phyloP scores from a whole-genome alignment of 1,284 basidiomycete genomes.

The Fistulinella cinereoalba region DNA sequence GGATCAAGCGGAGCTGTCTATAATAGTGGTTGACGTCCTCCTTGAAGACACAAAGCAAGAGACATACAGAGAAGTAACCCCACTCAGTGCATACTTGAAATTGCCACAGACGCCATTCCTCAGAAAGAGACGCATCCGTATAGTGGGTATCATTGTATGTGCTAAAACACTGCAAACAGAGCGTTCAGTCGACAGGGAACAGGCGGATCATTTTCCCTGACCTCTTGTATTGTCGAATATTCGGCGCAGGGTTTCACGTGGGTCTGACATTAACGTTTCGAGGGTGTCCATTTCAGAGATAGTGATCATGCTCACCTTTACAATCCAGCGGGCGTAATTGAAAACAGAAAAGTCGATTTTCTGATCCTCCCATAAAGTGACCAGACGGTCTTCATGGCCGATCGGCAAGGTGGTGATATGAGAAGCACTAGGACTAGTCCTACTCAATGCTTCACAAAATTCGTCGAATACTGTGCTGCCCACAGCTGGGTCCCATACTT shows the following conservation, averaged over 20 bases:
- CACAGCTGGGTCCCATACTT: constrained; percentile 76
- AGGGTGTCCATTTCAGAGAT: neutral
- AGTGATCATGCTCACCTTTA: constrained; percentile 46
- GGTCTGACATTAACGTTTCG: constrained; percentile 40
- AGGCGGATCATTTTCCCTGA: constrained; percentile 29
- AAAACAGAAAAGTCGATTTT: constrained; percentile 56
- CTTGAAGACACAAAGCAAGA: constrained; percentile 8
- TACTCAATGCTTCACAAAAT: constrained; percentile 66
- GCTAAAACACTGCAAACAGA: constrained; percentile 72
- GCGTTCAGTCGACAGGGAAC: neutral
- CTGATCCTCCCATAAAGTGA: constrained; percentile 43
- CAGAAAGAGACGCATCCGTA: constrained; percentile 56
- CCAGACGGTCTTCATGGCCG: constrained; percentile 43
- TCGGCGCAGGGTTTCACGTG: constrained; percentile 59
- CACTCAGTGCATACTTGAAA: constrained; percentile 95
- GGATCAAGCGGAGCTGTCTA: constrained; percentile 69
- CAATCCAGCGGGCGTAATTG: constrained; percentile 79
- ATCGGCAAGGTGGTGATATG: constrained; percentile 37
- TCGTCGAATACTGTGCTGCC: constrained; percentile 62
- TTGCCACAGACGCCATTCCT: constrained; percentile 83
- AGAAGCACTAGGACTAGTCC: constrained; percentile 38
- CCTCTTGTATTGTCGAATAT: constrained; percentile 54
- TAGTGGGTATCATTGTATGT: constrained; percentile 71
- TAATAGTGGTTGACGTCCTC: neutral
- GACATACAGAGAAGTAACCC: constrained; percentile 80